These are phyloP conservation scores for Pythium brassicae DNA, from an alignment of 352 stramenopile species.

Conservation along the genomic window DNA sequence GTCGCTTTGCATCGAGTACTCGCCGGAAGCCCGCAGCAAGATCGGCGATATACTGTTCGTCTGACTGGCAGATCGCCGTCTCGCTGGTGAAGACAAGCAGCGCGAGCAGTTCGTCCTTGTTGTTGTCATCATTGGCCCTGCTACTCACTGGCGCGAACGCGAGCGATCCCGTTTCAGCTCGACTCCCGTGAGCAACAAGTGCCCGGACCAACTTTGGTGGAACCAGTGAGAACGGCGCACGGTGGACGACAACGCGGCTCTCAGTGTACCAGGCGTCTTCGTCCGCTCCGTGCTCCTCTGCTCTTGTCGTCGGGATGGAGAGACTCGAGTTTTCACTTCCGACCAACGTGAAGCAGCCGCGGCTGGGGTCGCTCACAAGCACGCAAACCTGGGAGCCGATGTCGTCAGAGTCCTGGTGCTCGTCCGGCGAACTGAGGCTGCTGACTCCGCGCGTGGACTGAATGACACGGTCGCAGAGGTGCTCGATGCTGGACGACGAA, in stretches of 20 bases:
- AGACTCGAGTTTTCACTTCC: background rate
- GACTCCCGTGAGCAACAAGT: background rate
- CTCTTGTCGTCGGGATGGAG: background rate
- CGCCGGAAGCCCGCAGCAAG: background rate
- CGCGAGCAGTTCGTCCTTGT: constrained; percentile 1
- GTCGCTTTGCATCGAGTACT: background rate
- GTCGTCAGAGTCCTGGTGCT: background rate
- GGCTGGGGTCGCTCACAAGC: constrained; percentile 2
- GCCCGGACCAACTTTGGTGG: background rate
- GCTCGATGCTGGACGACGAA: constrained; percentile 6
- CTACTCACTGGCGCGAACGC: constrained; percentile 2
- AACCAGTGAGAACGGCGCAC: constrained; percentile 4
- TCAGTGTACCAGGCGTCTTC: constrained; percentile 4
- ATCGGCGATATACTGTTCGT: constrained; percentile 1
- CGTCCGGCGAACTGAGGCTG: too few relatives aligned
- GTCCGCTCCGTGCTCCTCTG: background rate
- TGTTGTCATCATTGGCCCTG: background rate
- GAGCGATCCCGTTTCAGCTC: background rate
- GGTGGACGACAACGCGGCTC: background rate
- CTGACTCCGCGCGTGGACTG: background rate
- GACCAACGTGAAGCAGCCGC: constrained; percentile 2
- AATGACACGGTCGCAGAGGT: constrained; percentile 7
- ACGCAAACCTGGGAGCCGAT: background rate
- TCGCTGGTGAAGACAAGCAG: constrained; percentile 1
- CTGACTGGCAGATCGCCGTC: too few relatives aligned